Evolutionary conservation across 371 early-diverging fungal genomes (phyloP), one percentile per base, ranked within the genome.

Genomic region (Choanephora cucurbitarum): DNA sequence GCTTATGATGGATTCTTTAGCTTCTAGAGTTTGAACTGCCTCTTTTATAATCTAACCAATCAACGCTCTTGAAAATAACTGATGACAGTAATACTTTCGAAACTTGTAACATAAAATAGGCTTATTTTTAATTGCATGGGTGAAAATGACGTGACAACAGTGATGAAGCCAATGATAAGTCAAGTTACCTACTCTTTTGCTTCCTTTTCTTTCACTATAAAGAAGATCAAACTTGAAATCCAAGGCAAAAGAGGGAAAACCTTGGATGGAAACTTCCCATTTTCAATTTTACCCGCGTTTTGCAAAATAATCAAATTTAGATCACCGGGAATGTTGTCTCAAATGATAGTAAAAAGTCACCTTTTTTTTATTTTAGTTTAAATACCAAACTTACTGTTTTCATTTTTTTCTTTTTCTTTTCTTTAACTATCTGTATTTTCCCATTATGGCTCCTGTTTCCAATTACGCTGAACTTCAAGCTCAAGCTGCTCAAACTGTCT

Each of bases 401-500:
- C 48, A 43, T 55, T 13, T 43, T 56, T 53, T 52, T 18, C 42
- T 13, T 57, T 32, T 55, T 55, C 23, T 52, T 52, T 49, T 56
- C 33, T 32, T 23, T 44, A 51, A 19, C 33, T 34, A 45, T 14
- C n/a, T n/a, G n/a, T n/a, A n/a, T 44, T 50, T 44, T 45, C 22
- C 11, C 43, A 60, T 7, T 28, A 49, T 64, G 54, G 49, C 60
- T 33, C n/a, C 42, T 34, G 22, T 33, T 50, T 19, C 44, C 57
- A 32, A 56, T 44, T 67, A 60, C 5, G 57, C 66, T 28, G 55
- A 64, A 34, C 66, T 55, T 40, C 80, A 80, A 56, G 60, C 60
- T 21, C 45, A 45, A 17, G 74, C 77, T n/a, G 64, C 77, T 54
- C 52, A 69, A 13, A 65, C 42, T 10, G 62, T 91, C 24, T 70